Percentiles rank a stretch among this genome's conserved stretches.
Conservation (phyloP, 2,329 filamentous ascomycete species). For the Tympanopsis confertula region DNA sequence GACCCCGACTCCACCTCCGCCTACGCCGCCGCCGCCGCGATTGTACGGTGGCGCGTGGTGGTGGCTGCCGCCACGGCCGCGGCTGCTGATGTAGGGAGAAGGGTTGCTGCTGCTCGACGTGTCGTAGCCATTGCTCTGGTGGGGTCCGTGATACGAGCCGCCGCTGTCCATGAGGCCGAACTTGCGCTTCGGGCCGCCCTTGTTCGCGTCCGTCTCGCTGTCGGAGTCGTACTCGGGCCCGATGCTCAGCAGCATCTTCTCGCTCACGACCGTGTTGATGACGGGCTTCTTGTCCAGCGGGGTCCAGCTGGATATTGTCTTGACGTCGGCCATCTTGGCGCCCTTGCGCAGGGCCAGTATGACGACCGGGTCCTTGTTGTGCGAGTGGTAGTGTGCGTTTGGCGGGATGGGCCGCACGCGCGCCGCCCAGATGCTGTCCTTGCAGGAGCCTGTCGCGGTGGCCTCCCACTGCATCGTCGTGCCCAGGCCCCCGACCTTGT, state of each 20-base stretch:
- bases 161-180: constrained; percentile 44
- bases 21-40: constrained; percentile 29
- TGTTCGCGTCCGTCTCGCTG: constrained; percentile 49
- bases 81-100: constrained; percentile 16
- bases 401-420: constrained; percentile 62
- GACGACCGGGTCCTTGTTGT: constrained; percentile 67
- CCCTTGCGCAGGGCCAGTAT: constrained; percentile 72
- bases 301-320: constrained; percentile 74
- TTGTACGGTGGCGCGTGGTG: constrained; percentile 15
- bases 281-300: constrained; percentile 63
- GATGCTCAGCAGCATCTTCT: constrained; percentile 74
- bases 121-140: constrained; percentile 14
- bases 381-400: constrained; percentile 61
- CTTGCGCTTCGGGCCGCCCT: constrained; percentile 43
- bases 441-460: constrained; percentile 60
- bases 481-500: constrained; percentile 79
- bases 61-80: constrained; percentile 18
- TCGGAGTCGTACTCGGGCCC: constrained; percentile 58
- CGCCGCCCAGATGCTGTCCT: constrained; percentile 81
- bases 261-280: constrained; percentile 75
- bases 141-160: constrained; percentile 20
- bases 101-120: constrained; percentile 14
- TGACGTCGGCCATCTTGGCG: constrained; percentile 67
- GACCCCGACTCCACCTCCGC: constrained; percentile 28
- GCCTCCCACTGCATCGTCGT: constrained; percentile 77